A percentile compares a stretch with the other conserved stretches of the same genome.
phyloP scores from a whole-genome alignment of 495 filamentous ascomycete genomes.

The Xylaria cubensis region DNA sequence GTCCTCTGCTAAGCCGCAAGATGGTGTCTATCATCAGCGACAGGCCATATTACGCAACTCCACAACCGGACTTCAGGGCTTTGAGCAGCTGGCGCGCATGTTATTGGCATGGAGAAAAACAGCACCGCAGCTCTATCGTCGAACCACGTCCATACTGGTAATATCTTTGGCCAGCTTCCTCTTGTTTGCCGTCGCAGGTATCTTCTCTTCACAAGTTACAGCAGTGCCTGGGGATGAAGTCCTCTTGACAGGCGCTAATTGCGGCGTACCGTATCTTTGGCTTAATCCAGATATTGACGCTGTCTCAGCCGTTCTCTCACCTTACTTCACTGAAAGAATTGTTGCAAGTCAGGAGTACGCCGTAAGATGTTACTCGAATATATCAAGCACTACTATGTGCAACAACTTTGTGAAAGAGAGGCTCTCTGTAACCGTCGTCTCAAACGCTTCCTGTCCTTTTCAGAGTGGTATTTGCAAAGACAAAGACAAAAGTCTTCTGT shows the following conservation, averaged over 20 bases:
- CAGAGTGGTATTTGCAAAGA: background rate
- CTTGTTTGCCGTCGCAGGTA: background rate
- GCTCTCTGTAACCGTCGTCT: background rate
- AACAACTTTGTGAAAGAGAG: background rate
- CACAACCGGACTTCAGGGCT: background rate
- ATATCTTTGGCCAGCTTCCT: background rate
- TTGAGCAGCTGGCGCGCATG: background rate
- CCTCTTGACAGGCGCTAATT: background rate
- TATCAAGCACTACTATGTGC: background rate
- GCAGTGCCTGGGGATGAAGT: background rate
- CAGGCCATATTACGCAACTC: slow-evolving; percentile 15
- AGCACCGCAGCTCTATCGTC: background rate
- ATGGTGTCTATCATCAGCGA: slow-evolving; percentile 2
- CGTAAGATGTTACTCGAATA: background rate
- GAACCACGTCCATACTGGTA: background rate
- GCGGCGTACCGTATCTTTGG: background rate
- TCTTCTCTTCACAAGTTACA: background rate
- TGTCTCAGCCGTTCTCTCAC: background rate
- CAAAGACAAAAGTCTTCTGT: background rate
- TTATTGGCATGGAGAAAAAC: background rate
- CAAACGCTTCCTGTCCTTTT: slow-evolving; percentile 4
- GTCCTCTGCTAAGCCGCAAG: background rate
- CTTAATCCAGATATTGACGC: background rate
- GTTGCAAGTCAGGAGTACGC: slow-evolving; percentile 3
- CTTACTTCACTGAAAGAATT: background rate